These are phyloP conservation scores for Saturnispora bothae DNA, from an alignment of 805 yeast species.

Conservation along the genomic window DNA sequence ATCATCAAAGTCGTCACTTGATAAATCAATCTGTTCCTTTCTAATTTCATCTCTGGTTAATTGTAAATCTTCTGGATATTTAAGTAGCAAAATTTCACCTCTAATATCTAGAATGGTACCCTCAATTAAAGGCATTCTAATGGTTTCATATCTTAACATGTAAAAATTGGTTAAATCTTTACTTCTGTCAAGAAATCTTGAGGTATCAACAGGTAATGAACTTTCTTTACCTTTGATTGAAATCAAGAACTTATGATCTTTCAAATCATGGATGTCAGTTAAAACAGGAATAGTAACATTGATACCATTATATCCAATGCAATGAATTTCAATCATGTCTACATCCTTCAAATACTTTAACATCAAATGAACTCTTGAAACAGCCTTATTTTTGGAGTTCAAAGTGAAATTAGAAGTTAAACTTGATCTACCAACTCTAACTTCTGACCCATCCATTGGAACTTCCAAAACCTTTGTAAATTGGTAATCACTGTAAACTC, in stretches of 20 bases:
- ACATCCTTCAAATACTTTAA: constrained; percentile 33
- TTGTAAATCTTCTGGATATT: constrained; percentile 5
- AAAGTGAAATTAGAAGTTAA: constrained; percentile 42
- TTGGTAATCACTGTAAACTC: not conserved
- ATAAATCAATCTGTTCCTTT: not conserved
- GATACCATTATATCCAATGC: constrained; percentile 79
- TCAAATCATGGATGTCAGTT: constrained; percentile 21
- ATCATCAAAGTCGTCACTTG: constrained; percentile 2
- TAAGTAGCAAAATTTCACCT: constrained; percentile 36
- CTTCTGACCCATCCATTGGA: constrained; percentile 27
- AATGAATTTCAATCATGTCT: constrained; percentile 43
- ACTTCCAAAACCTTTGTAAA: constrained; percentile 22
- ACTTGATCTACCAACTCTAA: constrained; percentile 61
- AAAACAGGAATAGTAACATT: constrained; percentile 50
- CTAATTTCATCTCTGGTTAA: constrained; percentile 1
- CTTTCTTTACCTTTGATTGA: constrained; percentile 6
- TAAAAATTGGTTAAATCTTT: constrained; percentile 40
- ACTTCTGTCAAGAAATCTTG: constrained; percentile 33
- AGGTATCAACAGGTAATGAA: constrained; percentile 6
- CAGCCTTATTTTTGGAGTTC: constrained; percentile 38
- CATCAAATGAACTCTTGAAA: constrained; percentile 59
- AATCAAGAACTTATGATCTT: constrained; percentile 16
- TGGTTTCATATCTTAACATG: constrained; percentile 51
- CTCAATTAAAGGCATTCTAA: constrained; percentile 51
- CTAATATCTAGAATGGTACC: constrained; percentile 62